Percentiles rank a stretch among this genome's conserved stretches.
Evolutionary conservation across 306 rosid species (phyloP).

Genomic region (Hylodesmum podocarpum): DNA sequence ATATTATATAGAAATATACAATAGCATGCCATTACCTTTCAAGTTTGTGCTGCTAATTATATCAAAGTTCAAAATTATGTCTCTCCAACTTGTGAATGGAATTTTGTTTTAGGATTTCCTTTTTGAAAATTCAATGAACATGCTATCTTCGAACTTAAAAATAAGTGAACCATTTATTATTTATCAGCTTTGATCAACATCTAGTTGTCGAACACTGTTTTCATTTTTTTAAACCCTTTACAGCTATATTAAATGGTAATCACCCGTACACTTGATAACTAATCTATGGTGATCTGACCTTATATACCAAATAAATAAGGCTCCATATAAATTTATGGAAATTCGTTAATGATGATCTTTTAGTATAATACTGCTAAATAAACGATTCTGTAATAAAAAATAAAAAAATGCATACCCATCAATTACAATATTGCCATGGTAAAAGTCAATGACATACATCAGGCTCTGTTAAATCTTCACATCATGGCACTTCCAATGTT

Average conservation of each 20-base stretch:
- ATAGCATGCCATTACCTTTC: constrained; percentile 3
- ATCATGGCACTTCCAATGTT: background rate
- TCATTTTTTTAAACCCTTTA: background rate
- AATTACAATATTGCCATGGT: background rate
- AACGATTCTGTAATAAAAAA: background rate
- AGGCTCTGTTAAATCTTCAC: background rate
- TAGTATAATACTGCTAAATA: background rate
- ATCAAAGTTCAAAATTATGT: background rate
- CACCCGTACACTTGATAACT: background rate
- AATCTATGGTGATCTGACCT: background rate
- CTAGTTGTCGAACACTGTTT: background rate
- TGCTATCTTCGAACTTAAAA: constrained; percentile 3
- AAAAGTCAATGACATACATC: background rate
- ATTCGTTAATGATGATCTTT: background rate
- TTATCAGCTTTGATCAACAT: background rate
- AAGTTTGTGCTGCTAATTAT: background rate
- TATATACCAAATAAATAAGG: background rate
- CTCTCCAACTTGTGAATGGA: background rate
- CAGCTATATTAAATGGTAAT: background rate
- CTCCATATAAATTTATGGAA: background rate
- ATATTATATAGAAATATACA: background rate
- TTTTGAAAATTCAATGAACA: background rate
- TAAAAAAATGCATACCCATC: background rate
- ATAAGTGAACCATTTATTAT: background rate
- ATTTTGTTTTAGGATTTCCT: background rate